Conservation (phyloP, 139 green algal species). For the Coelastrella sp. region DNA sequence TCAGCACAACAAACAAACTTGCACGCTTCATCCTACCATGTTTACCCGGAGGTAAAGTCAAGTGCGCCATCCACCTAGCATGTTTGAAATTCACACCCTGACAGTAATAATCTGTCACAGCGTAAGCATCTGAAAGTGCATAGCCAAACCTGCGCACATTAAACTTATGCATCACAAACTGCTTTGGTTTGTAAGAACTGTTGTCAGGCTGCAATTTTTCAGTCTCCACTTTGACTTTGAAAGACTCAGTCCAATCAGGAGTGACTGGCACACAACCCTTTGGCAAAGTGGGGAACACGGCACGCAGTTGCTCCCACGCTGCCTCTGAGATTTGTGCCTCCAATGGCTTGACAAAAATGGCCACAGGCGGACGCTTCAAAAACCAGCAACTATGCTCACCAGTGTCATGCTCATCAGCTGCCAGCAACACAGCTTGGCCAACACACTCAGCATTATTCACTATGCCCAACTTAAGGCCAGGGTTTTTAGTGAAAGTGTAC, state of each 20-base stretch:
- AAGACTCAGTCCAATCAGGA: background rate
- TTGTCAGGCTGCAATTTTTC: too few species aligned
- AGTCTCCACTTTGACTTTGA: background rate
- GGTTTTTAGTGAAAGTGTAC: background rate
- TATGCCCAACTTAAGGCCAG: background rate
- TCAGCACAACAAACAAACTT: background rate
- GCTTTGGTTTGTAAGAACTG: too few species aligned
- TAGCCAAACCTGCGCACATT: conserved; percentile 5
- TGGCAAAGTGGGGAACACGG: background rate
- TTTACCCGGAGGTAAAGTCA: background rate
- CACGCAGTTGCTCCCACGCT: background rate
- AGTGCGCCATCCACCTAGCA: background rate
- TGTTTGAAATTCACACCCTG: background rate
- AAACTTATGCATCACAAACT: too few species aligned
- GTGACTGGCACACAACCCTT: background rate
- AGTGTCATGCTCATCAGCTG: background rate
- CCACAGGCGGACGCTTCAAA: background rate
- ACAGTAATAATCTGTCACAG: background rate
- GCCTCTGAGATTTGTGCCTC: background rate
- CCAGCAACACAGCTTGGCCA: background rate
- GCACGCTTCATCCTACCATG: background rate
- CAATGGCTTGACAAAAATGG: background rate
- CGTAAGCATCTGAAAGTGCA: background rate
- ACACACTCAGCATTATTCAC: conserved; percentile 5
- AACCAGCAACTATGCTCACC: background rate